Conservation (phyloP, 805 yeast genomes). For the Kluyveromyces starmeri region DNA sequence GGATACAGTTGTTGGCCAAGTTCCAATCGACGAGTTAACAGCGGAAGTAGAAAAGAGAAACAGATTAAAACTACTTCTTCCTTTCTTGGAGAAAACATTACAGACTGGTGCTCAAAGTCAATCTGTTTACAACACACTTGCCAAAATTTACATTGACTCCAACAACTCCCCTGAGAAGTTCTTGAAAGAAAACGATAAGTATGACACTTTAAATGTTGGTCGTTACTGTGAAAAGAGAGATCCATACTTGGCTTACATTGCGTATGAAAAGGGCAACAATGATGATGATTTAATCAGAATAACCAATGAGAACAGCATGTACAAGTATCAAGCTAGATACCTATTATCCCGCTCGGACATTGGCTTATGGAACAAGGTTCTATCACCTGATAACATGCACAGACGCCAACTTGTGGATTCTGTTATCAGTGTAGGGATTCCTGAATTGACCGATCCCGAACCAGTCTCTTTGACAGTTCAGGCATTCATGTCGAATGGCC, state of each 20-base stretch:
- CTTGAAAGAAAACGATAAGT: conserved; percentile 79
- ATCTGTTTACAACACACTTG: conserved; percentile 89
- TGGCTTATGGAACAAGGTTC: conserved; percentile 71
- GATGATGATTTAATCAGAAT: conserved; percentile 83
- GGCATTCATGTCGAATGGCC: conserved; percentile 91
- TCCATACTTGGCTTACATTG: conserved; percentile 95
- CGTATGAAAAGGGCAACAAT: conserved; percentile 90
- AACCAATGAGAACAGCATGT: conserved; percentile 96
- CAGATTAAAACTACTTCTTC: conserved; percentile 81
- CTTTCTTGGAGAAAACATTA: conserved; percentile 85
- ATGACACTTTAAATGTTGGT: conserved; percentile 94
- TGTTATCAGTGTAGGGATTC: conserved; percentile 92
- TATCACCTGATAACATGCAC: conserved; percentile 67
- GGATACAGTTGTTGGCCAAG: conserved; percentile 84
- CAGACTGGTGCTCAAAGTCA: conserved; percentile 79
- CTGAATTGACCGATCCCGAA: conserved; percentile 86
- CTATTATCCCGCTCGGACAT: conserved; percentile 82
- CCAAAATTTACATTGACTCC: conserved; percentile 95
- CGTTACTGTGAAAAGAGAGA: conserved; percentile 98
- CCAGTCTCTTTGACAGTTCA: conserved; percentile 90
- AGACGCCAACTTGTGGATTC: conserved; percentile 90
- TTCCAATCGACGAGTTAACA: conserved; percentile 83
- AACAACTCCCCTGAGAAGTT: conserved; percentile 97
- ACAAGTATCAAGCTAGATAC: conserved; percentile 97
- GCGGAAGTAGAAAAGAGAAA: conserved; percentile 95